Evolutionary conservation across 345 rosid species (phyloP).

Genomic region (Dipteronia dyeriana): DNA sequence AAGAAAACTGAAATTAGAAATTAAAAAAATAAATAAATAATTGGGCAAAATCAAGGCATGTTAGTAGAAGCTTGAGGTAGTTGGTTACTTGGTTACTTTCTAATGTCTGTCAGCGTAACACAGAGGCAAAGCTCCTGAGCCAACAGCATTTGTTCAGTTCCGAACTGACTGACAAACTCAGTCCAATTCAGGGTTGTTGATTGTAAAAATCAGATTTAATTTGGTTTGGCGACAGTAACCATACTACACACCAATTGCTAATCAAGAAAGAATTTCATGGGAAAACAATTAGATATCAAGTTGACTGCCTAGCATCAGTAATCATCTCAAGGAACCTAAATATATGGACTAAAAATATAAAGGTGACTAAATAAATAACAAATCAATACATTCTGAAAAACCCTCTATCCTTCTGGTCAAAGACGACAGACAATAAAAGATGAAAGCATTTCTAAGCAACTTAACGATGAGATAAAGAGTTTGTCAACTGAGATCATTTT

Average conservation of each 20-base stretch:
- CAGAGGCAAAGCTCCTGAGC: not conserved
- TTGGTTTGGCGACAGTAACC: not conserved
- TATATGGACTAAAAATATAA: not conserved
- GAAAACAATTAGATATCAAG: not conserved
- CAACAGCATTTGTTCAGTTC: not conserved
- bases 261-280: not conserved
- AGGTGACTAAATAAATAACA: not conserved
- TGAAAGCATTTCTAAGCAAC: not conserved
- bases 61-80: not conserved
- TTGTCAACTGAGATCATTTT: not conserved
- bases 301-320: not conserved
- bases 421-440: too few relatives aligned
- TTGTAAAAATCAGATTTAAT: not conserved
- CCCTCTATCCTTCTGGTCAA: not conserved
- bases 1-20: constrained; percentile 15
- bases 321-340: not conserved
- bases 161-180: not conserved
- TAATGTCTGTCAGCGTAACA: not conserved
- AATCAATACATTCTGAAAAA: not conserved
- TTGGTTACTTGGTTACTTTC: not conserved
- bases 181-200: constrained; percentile 5
- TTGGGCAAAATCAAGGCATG: not conserved
- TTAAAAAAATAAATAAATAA: not conserved
- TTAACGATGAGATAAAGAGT: not conserved
- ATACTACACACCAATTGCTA: not conserved